Base-by-base conservation (phyloP, 2,329 filamentous ascomycete species). In the Penicillium sp. region DNA sequence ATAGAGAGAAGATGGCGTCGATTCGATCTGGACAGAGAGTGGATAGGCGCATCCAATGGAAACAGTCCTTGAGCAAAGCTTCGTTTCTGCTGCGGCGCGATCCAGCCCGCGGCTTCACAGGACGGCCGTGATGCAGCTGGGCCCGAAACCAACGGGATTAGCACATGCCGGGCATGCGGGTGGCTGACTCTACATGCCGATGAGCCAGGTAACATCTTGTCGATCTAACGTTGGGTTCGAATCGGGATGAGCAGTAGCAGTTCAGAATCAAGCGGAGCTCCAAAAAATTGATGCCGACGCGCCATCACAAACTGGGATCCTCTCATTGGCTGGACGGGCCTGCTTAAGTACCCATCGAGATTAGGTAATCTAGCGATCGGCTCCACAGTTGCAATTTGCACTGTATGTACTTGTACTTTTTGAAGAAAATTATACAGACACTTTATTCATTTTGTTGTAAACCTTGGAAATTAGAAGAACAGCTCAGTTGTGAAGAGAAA, bases 131-230 rank as follows among this genome's bases (percentile, higher is more conserved):
- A 58, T 31, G 55, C 50, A 48, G 59, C 54, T 56, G 55, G 61
- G 51, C 51, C 54, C 42, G 56, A 58, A 44, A 64, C 44, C 31
- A 46, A 54, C 3, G 56, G 52, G 44, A 65, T 63, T 23, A 73
- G 50, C 46, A 70, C 26, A 46, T 66, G 54, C 39, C 66, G 66
- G 29, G 67, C 64, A 49, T 63, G 66, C 34, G 68, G 55, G 53
- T 66, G 55, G 55, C 62, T 67, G 29, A 63, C 64, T 46, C 64
- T 68, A 33, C 65, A 62, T 42, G 68, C 62, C 40, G 69, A 66
- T 56, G 64, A 63, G 58, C 64, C 63, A 50, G 72, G 68, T 44
- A 75, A 56, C 74, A 77, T 77, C 40, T 33, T 71, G 46, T 52
- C 24, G 51, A 48, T 55, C 52, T 60, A 61, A 57, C 51, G 43